Conservation (phyloP, 495 filamentous ascomycete genomes). For the Tuber calosporum region DNA sequence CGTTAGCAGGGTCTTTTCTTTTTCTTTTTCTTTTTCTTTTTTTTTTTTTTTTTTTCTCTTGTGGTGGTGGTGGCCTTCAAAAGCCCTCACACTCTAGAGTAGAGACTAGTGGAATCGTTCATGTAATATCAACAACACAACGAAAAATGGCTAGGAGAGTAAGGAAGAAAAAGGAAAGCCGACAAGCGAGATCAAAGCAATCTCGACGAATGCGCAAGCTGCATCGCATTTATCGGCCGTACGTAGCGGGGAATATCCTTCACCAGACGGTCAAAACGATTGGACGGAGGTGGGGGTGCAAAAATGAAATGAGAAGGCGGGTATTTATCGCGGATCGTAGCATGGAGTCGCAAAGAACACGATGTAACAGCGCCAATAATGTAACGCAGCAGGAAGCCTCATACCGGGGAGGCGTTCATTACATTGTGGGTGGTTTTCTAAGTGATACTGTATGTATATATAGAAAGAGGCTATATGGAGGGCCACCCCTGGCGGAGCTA, state of each 20-base stretch:
- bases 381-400: conserved; percentile 10
- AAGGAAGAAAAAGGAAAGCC: background rate
- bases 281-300: conserved; percentile 4
- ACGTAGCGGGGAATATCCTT: conserved; percentile 3
- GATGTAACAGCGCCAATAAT: conserved; percentile 15
- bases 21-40: background rate
- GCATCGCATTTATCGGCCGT: background rate
- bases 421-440: background rate
- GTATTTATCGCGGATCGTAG: conserved; percentile 26
- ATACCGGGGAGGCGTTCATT: background rate
- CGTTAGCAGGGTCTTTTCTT: conserved; percentile 9
- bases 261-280: background rate
- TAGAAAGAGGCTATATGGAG: background rate
- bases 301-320: conserved; percentile 2
- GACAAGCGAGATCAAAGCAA: background rate
- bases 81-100: background rate
- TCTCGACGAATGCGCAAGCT: background rate
- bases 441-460: background rate
- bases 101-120: background rate
- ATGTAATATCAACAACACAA: background rate
- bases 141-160: background rate
- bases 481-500: background rate
- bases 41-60: background rate
- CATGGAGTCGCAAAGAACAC: conserved; percentile 15
- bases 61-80: background rate